phyloP scores from a whole-genome alignment of 352 stramenopile species.

The Blastocystis sp. region DNA sequence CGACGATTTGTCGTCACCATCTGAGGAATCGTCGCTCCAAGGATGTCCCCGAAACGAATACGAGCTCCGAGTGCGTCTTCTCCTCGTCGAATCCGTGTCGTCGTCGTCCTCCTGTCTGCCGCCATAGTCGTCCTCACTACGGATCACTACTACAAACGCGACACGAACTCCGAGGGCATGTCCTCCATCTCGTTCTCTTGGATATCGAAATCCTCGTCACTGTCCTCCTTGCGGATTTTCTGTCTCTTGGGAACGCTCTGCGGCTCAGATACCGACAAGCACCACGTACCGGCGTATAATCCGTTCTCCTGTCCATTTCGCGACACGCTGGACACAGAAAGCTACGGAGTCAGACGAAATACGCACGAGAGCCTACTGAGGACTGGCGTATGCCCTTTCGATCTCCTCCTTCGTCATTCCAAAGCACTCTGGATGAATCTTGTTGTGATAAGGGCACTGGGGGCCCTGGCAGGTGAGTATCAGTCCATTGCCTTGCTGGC shows the following conservation, averaged over 20 bases:
- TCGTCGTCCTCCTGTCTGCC: neutral
- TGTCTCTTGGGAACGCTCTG: conserved; percentile 3
- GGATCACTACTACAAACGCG: neutral
- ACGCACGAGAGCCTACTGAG: neutral
- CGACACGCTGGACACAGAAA: conserved; percentile 54
- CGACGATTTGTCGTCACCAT: neutral
- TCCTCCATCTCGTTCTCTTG: conserved; percentile 49
- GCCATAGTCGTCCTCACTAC: conserved; percentile 48
- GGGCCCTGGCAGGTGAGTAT: conserved; percentile 17
- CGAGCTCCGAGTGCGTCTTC: neutral
- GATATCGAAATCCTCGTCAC: conserved; percentile 64
- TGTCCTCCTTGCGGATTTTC: conserved; percentile 38
- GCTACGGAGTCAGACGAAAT: conserved; percentile 5
- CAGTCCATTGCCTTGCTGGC: conserved; percentile 10
- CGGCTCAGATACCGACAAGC: neutral
- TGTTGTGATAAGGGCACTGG: conserved; percentile 38
- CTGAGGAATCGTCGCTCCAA: conserved; percentile 48
- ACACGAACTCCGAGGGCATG: conserved; percentile 56
- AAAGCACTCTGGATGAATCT: conserved; percentile 67
- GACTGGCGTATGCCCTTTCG: conserved; percentile 12
- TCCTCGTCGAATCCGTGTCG: neutral
- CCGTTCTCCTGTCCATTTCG: neutral
- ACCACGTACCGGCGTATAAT: neutral
- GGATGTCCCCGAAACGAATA: conserved; percentile 49
- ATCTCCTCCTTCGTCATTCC: conserved; percentile 40